phyloP scores from a whole-genome alignment of 805 yeast species.

The Candida nemodendra region DNA sequence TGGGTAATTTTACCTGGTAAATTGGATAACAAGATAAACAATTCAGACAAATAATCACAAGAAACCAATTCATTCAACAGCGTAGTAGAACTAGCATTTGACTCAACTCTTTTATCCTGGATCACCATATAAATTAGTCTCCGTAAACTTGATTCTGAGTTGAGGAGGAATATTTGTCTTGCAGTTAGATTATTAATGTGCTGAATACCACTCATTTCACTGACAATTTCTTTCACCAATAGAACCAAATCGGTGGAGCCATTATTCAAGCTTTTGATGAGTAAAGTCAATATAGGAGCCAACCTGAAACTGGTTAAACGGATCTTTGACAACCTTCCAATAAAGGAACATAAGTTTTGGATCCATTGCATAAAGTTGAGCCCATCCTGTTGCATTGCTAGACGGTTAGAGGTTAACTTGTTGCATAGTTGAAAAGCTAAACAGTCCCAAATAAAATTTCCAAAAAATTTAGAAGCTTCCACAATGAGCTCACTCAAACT shows the following conservation, averaged over 20 bases:
- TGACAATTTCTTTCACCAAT: slow-evolving; percentile 64
- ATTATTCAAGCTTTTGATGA: slow-evolving; percentile 60
- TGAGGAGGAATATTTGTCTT: slow-evolving; percentile 62
- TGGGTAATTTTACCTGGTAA: slow-evolving; percentile 41
- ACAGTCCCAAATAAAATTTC: slow-evolving; percentile 81
- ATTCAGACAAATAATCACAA: slow-evolving; percentile 51
- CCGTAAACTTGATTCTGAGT: slow-evolving; percentile 60
- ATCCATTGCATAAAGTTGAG: slow-evolving; percentile 81
- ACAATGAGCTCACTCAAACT: slow-evolving; percentile 78
- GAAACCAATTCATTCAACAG: slow-evolving; percentile 47
- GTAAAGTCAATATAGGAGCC: slow-evolving; percentile 56
- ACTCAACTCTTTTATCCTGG: slow-evolving; percentile 53
- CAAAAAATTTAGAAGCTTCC: slow-evolving; percentile 73
- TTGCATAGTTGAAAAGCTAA: slow-evolving; percentile 69
- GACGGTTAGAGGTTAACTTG: slow-evolving; percentile 68
- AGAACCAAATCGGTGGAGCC: slow-evolving; percentile 60
- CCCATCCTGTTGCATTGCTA: slow-evolving; percentile 73
- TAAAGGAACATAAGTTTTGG: slow-evolving; percentile 74
- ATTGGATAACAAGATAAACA: slow-evolving; percentile 62
- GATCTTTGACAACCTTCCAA: slow-evolving; percentile 65
- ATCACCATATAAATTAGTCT: slow-evolving; percentile 56
- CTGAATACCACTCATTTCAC: slow-evolving; percentile 78
- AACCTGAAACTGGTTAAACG: slow-evolving; percentile 56
- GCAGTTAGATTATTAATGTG: slow-evolving; percentile 64
- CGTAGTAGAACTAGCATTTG: slow-evolving; percentile 46